Base-by-base conservation (phyloP, 192 early-diverging fungal genomes). In the Backusella westeae region DNA sequence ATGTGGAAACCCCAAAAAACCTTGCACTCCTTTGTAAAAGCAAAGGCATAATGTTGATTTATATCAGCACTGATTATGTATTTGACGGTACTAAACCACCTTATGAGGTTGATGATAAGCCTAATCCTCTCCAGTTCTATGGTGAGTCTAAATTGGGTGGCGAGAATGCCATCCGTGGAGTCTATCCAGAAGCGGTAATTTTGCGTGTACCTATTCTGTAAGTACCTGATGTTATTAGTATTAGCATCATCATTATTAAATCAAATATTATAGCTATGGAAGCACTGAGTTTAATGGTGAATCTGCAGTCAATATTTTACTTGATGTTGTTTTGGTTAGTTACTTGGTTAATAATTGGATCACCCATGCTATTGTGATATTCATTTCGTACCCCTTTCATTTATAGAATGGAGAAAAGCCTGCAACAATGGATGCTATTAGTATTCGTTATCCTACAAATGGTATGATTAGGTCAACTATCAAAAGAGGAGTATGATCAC, bases 51-150 rank as follows among this genome's bases (percentile, higher is more conserved):
- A 86, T 87, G 69, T 78, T 96, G 66, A 85, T 94, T 32, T 95
- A 97, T 77, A 90, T 97, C 32, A 94, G 93, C 7, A 93, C 96
- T 1, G 95, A 97, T 79, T 97, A 97, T 78, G 96, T 97, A 23
- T 97, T 97, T 87, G 95, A 97, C 70, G 96, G 96, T 42, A 92
- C 84, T 6, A 83, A 80, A 4, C 94, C 96, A 32, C 90, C 95
- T 35, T 97, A 97, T 77, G 78, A 92, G 32, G 89, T 91, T 0
- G 82, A 86, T 29, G 91, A 87, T 67, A 74, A 70, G 75, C 86
- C 93, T 6, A 92, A 93, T 76, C 96, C 96, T 69, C 77, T 97
- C 7, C 92, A 96, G 68, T 90, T 91, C 74, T 97, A 97, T 73
- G 96, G 95, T 79, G 83, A 90, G 36, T 90, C 94, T 4, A 96